These are phyloP conservation scores for Aspergillus panamensis DNA, from an alignment of 495 filamentous ascomycete genomes.

Conservation along the genomic window DNA sequence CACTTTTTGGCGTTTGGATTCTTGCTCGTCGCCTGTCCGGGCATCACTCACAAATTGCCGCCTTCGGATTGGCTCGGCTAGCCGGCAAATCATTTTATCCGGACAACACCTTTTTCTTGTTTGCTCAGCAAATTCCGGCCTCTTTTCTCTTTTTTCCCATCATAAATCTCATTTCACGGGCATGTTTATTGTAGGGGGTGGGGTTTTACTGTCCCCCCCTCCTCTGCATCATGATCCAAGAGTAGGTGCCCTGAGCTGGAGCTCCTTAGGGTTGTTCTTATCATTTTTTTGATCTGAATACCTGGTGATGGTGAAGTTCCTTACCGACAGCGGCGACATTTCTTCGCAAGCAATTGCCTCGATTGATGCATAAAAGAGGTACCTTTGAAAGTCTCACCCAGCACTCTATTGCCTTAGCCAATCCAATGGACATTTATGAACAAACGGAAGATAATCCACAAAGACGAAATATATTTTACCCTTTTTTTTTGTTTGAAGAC, in stretches of 20 bases:
- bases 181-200: constrained; percentile 88
- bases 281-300: constrained; percentile 10
- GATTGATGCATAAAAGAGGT: too few relatives aligned
- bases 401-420: neutral
- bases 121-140: constrained; percentile 24
- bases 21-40: constrained; percentile 24
- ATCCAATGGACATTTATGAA: too few relatives aligned
- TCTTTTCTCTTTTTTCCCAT: constrained; percentile 46
- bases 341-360: neutral
- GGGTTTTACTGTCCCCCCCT: constrained; percentile 43
- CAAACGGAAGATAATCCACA: too few relatives aligned
- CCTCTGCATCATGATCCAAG: constrained; percentile 65
- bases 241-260: constrained; percentile 66
- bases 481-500: too few relatives aligned
- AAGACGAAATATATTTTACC: too few relatives aligned
- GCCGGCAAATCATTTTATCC: constrained; percentile 32
- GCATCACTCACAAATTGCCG: constrained; percentile 36
- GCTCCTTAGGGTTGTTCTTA: constrained; percentile 46
- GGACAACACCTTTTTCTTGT: constrained; percentile 17
- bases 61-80: constrained; percentile 37
- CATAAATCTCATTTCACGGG: constrained; percentile 53
- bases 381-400: neutral
- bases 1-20: constrained; percentile 36
- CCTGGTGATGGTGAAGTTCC: constrained; percentile 26
- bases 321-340: constrained; percentile 29